Base-by-base conservation (phyloP, 177 flowering plant genomes). In the Vitis hybrid region DNA sequence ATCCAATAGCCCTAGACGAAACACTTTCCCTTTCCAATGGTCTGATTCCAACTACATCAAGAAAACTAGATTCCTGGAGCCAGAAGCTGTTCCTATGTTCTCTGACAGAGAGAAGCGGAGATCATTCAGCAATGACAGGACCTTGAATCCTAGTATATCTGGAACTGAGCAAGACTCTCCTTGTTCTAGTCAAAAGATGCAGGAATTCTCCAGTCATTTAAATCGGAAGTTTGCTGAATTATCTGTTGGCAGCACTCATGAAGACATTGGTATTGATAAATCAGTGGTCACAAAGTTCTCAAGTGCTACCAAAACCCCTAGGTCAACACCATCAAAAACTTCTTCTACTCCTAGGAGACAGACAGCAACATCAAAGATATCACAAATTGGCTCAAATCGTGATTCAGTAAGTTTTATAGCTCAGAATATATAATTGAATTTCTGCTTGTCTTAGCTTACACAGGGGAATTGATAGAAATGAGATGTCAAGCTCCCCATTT, bases 71-170 rank as follows among this genome's bases (percentile, higher is more conserved):
- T 86, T 83, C 66, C 45, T 69, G 34, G 86, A 82, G 52, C 78
- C 86, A 15, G 86, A 82, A 68, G 71, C 75, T 53, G 69, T 76
- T 69, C 71, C 73, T 12, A 61, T 70, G 16, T 52, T 10, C 64
- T 29, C 64, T n/a, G 77, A 74, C 18, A 77, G 77, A 73, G 87
- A 81, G 57, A 89, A 76, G 74, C 76, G 93, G 66, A 74, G 69
- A 49, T 92, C 97, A 51, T 82, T 80, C 72, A 79, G 92, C 79
- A 87, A 87, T 74, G 88, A 86, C 67, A 80, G 93, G 81, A 74
- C 82, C 58, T 72, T 85, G 69, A 92, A 86, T 76, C 98, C 95
- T 51, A 87, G 91, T 72, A 68, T 81, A 49, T 83, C 86, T 67
- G 90, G 74, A 72, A 75, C 81, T 57, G 93, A 86, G 22, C 81